Evolutionary conservation across 106 monocot species (phyloP), one percentile per base, ranked within the genome.

Genomic region (Acorus calamus): DNA sequence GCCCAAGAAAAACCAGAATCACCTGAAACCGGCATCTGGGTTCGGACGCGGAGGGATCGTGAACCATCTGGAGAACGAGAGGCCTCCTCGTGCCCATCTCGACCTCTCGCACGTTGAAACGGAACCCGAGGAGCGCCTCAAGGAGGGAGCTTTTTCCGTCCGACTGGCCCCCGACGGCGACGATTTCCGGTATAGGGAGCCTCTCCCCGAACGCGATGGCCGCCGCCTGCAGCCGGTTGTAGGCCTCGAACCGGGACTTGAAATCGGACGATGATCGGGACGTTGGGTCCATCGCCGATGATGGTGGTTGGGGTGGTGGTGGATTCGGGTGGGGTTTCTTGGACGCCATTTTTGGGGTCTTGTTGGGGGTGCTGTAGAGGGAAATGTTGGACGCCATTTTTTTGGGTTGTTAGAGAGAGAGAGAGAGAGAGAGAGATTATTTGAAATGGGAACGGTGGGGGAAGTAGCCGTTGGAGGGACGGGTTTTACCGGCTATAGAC

Each of bases 51-150:
- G 85, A 63, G 47, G 92, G 77, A 59, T 99, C 92, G 59, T 99
- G 92, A 51, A 99, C 79, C 98, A 99, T 99, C 79, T 99, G 98
- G 45, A 99, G 86, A 2, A 99, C 86, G 65, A 99, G 98, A 10
- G 98, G 98, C 11, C 98, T 66, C 4, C 98, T 73, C 3, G 98
- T 99, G 13, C 98, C 98, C 98, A 99, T 99, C 77, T 99, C 96
- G 50, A 98, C 96, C 82, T 98, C 92, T 7, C 92, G 77, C 63
- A 99, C 85, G 60, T 99, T 99, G 80, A 99, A 99, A 6, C 98
- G 82, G 70, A 99, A 99, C 11, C 98, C 98, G 2, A 99, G 81
- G 7, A 99, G 83, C 3, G 98, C 92, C 53, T 99, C 98, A 0
- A 99, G 74, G 50, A 99, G 92, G 6, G 98, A 92, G 68, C 92